These are phyloP conservation scores for Alternaria hordeiaustralica DNA, from an alignment of 2,329 filamentous ascomycete species.

Conservation along the genomic window DNA sequence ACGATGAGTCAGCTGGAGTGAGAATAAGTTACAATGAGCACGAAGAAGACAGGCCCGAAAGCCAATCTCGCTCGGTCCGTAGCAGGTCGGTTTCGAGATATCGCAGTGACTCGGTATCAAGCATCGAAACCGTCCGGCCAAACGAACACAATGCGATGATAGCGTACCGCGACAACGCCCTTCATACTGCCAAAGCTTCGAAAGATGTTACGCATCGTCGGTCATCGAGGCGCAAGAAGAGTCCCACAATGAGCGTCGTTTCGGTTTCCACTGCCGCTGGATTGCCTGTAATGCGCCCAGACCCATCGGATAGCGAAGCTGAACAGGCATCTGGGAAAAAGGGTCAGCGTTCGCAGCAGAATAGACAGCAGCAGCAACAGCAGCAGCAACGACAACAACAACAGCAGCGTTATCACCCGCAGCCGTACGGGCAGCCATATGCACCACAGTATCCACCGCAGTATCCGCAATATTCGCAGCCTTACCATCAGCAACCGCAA, in stretches of 20 bases:
- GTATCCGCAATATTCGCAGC: too few relatives aligned
- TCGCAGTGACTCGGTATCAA: not conserved
- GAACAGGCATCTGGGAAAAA: too few relatives aligned
- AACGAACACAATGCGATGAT: not conserved
- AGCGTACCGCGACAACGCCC: not conserved
- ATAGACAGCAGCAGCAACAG: too few relatives aligned
- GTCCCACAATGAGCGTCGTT: too few relatives aligned
- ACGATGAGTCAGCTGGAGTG: not conserved
- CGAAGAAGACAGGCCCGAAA: fast-evolving
- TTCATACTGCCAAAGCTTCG: not conserved
- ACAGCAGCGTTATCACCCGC: too few relatives aligned
- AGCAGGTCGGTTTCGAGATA: fast-evolving
- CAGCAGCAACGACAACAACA: too few relatives aligned
- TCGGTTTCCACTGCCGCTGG: too few relatives aligned
- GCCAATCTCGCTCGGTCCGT: fast-evolving
- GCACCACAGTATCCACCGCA: too few relatives aligned
- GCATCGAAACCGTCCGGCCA: not conserved
- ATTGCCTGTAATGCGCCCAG: too few relatives aligned
- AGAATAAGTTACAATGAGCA: not conserved
- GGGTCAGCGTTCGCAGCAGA: too few relatives aligned
- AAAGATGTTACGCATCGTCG: fast-evolving
- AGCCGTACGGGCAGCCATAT: too few relatives aligned
- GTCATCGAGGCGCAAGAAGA: not conserved
- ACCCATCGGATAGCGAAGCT: too few relatives aligned
- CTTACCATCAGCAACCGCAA: not conserved